These are phyloP conservation scores for Verticillium klebahnii DNA, from an alignment of 2,329 filamentous ascomycete species.

Conservation along the genomic window DNA sequence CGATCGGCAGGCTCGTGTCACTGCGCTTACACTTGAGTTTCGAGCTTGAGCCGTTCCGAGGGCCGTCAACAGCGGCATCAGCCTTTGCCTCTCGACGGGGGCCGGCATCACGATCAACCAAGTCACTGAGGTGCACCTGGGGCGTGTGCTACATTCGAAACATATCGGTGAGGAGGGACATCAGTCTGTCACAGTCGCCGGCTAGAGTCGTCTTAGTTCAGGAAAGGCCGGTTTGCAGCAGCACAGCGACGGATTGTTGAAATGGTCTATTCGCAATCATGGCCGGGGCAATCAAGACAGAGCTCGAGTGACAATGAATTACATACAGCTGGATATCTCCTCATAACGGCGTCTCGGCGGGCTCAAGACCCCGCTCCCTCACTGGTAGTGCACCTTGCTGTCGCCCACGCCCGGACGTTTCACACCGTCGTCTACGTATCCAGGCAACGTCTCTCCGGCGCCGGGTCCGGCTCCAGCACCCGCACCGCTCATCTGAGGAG, in stretches of 20 bases:
- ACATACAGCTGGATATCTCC: not conserved
- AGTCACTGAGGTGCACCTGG: too few species aligned
- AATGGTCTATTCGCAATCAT: not conserved
- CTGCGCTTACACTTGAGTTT: too few species aligned
- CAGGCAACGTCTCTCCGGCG: conserved; percentile 7
- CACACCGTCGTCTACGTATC: conserved; percentile 12
- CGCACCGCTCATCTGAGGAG: conserved; percentile 4
- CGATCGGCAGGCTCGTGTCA: too few species aligned
- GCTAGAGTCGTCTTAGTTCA: too few species aligned
- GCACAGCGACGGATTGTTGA: not conserved
- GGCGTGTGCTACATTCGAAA: too few species aligned
- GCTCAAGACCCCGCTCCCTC: not conserved
- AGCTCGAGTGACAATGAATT: not conserved
- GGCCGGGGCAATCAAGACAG: not conserved
- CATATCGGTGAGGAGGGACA: too few species aligned
- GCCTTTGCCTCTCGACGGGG: too few species aligned
- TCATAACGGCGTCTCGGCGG: not conserved
- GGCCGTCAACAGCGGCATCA: too few species aligned
- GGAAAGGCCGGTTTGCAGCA: too few species aligned
- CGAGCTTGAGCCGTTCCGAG: too few species aligned
- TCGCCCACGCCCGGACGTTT: conserved; percentile 11
- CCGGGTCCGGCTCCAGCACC: not conserved
- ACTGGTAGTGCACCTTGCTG: conserved; percentile 11
- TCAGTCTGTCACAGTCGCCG: too few species aligned
- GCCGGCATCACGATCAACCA: too few species aligned